Base-by-base conservation (phyloP, 2,329 filamentous ascomycete species). In the Nannizzia gypsea region DNA sequence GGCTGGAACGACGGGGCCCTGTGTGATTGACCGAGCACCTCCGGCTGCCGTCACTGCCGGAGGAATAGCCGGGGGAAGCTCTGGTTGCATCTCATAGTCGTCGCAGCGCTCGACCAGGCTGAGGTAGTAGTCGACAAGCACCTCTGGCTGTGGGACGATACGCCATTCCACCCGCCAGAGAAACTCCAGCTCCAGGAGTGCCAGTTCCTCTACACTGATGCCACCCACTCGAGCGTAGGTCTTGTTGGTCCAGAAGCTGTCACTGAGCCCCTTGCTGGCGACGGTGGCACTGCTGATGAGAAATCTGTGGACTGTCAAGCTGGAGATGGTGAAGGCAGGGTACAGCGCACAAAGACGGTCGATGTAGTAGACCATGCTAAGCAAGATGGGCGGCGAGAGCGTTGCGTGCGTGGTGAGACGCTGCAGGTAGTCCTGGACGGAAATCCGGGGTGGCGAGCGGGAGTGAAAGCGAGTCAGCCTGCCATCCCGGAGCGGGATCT, bases 321-420 rank as follows among this genome's bases (percentile, higher is more conserved):
- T 96, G 71, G 91, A 96, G 66, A 99, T 95, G 28, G 91, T 96
- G 72, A 99, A 99, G 54, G 92, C 88, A 2, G 89, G 88, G 71
- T 96, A 99, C 61, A 95, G 79, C 9, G 89, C 86, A 73, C 92
- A 99, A 22, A 99, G 81, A 34, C 90, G 86, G 75, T 99, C 93
- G 68, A 99, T 97, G 69, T 97, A 99, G 71, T 95, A 99, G 60
- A 99, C 93, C 90, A 99, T 97, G 66, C 91, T 93, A 38, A 99
- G 83, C n/a, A 99, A 80, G 57, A 99, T 87, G 0, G 93, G 92
- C 11, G 93, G 91, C 5, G 90, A 90, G 2, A 99, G 80, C 0
- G 92, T 96, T 26, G 93, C 93, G 71, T 99, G 93, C 61, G 90
- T 90, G 24, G 95, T 93, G 61, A 99, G 80, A 64, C 93, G 86